Evolutionary conservation across 2,329 filamentous ascomycete species (phyloP).

Genomic region (Paracoccidioides lutzii): DNA sequence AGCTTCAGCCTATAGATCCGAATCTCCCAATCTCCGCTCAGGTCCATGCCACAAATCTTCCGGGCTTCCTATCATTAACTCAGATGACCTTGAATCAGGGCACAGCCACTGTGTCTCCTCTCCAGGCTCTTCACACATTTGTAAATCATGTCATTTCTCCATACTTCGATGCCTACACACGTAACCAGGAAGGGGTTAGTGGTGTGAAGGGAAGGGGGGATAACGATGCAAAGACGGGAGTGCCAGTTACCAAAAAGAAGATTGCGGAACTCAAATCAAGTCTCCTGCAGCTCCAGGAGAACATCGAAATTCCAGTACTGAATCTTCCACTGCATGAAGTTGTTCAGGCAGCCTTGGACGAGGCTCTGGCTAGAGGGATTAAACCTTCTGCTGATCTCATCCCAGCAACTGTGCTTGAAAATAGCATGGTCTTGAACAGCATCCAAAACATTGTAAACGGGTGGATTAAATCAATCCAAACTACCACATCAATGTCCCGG

Average conservation of each 20-base stretch:
- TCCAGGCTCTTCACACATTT: constrained; percentile 82
- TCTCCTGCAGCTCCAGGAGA: constrained; percentile 84
- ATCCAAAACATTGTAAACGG: constrained; percentile 87
- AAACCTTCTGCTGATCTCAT: constrained; percentile 70
- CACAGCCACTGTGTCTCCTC: constrained; percentile 63
- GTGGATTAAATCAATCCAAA: constrained; percentile 98
- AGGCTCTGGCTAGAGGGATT: constrained; percentile 52
- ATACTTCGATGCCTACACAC: constrained; percentile 94
- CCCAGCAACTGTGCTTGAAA: constrained; percentile 60
- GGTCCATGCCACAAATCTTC: constrained; percentile 85
- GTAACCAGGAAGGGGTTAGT: constrained; percentile 56
- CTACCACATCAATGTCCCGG: constrained; percentile 84
- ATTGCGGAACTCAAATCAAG: constrained; percentile 88
- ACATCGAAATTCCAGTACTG: constrained; percentile 92
- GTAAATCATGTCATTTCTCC: constrained; percentile 85
- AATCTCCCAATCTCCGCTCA: constrained; percentile 71
- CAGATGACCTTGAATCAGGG: constrained; percentile 52
- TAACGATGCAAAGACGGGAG: constrained; percentile 81
- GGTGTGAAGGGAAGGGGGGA: constrained; percentile 63
- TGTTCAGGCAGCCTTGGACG: constrained; percentile 72
- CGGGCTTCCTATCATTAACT: constrained; percentile 61
- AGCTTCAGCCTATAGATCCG: constrained; percentile 75
- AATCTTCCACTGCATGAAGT: constrained; percentile 77
- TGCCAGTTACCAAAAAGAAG: constrained; percentile 94
- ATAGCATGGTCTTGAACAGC: constrained; percentile 85